These are phyloP conservation scores for Tulasnella sp. DNA, from an alignment of 768 basidiomycete species.

Conservation along the genomic window DNA sequence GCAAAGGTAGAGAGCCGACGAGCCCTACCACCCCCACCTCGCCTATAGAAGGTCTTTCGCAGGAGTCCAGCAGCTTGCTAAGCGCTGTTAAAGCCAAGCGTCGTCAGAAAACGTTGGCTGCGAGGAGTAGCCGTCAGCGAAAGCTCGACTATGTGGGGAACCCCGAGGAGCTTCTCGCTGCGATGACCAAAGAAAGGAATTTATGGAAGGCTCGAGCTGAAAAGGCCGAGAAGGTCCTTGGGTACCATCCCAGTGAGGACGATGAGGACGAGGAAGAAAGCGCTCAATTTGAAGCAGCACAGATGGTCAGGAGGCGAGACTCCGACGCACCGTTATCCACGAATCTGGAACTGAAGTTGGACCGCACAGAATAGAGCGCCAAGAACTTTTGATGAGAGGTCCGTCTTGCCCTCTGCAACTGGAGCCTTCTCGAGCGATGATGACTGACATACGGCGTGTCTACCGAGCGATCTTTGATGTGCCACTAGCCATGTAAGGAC, in stretches of 20 bases:
- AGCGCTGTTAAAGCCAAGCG: constrained; percentile 64
- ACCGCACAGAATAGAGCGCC: no score
- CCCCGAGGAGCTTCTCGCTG: constrained; percentile 48
- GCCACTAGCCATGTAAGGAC: no score
- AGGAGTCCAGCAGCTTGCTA: not conserved
- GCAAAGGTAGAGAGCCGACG: no score
- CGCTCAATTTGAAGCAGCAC: no score
- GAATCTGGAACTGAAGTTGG: no score
- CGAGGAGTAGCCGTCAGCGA: constrained; percentile 64
- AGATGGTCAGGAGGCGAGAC: no score
- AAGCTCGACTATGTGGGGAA: constrained; percentile 59
- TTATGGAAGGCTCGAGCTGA: constrained; percentile 37
- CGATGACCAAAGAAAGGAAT: constrained; percentile 47
- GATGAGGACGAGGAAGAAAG: constrained; percentile 3
- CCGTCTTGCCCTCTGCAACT: no score
- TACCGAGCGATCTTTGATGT: no score
- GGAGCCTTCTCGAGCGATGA: no score
- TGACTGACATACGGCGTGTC: no score
- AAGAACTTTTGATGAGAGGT: no score
- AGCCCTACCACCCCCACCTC: constrained; percentile 28
- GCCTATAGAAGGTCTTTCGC: constrained; percentile 39
- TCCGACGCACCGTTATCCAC: no score
- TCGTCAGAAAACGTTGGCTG: constrained; percentile 75
- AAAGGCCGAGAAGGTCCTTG: constrained; percentile 6
- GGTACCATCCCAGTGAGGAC: constrained; percentile 5